Evolutionary conservation across 2,329 filamentous ascomycete genomes (phyloP).

Genomic region (Ilyonectria robusta): DNA sequence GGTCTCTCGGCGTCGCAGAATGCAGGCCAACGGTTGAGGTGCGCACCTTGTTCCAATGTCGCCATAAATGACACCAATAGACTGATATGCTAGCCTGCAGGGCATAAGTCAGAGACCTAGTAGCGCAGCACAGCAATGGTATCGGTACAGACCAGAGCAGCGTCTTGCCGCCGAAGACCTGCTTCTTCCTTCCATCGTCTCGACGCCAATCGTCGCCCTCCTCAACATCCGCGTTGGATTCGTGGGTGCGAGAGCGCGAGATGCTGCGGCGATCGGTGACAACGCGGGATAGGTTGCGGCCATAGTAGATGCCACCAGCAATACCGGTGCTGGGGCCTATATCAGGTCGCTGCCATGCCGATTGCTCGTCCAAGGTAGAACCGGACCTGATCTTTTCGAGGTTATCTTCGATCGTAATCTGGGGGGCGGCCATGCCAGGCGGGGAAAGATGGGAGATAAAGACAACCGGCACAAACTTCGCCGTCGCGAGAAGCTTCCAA

Average conservation of each 20-base stretch:
- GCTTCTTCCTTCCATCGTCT: conserved; percentile 11
- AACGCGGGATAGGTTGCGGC: neutral
- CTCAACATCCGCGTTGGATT: conserved; percentile 4
- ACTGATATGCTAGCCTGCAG: conserved; percentile 70
- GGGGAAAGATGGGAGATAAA: neutral
- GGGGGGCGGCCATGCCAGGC: neutral
- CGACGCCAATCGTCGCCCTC: conserved; percentile 4
- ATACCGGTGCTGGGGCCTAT: conserved; percentile 7
- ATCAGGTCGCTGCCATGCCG: conserved; percentile 7
- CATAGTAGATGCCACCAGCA: conserved; percentile 11
- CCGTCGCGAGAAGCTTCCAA: neutral
- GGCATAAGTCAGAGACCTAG: neutral
- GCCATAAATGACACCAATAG: conserved; percentile 76
- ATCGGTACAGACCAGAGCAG: conserved; percentile 4
- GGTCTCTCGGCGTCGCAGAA: neutral
- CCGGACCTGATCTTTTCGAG: neutral
- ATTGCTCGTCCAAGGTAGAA: conserved; percentile 2
- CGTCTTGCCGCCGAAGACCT: conserved; percentile 8
- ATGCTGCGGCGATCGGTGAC: conserved; percentile 5
- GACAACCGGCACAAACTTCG: neutral
- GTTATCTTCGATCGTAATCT: conserved; percentile 4
- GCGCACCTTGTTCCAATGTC: conserved; percentile 67
- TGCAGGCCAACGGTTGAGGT: neutral
- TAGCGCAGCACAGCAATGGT: neutral
- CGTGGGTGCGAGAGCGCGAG: conserved; percentile 8